Evolutionary conservation across 2,329 filamentous ascomycete species (phyloP).

Genomic region (Alternaria angustiovoidea): DNA sequence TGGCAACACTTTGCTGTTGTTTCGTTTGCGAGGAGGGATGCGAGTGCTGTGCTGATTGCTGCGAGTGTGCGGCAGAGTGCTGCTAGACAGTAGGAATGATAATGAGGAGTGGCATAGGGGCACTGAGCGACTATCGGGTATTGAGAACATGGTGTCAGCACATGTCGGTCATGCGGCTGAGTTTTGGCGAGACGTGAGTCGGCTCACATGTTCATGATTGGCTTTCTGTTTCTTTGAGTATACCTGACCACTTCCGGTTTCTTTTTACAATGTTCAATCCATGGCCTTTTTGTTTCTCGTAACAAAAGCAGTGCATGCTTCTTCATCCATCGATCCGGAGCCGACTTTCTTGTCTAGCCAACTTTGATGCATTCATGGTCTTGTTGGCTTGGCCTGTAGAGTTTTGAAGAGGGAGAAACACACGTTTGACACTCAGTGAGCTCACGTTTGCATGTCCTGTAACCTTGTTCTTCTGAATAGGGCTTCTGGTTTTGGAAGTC

Average conservation of each 20-base stretch:
- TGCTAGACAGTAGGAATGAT: background rate
- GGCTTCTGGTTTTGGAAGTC: too few relatives aligned
- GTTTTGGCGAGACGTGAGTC: background rate
- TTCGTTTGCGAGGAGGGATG: constrained; percentile 71
- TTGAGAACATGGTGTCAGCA: background rate
- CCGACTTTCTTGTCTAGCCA: background rate
- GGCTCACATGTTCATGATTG: background rate
- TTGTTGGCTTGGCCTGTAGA: too few relatives aligned
- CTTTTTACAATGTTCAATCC: background rate
- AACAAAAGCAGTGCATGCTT: background rate
- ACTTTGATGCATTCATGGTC: background rate
- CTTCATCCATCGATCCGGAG: background rate
- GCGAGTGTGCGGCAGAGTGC: constrained; percentile 53
- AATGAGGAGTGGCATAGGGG: background rate
- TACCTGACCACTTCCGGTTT: background rate
- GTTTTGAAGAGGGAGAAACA: too few relatives aligned
- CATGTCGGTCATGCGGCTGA: background rate
- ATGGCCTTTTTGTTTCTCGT: background rate
- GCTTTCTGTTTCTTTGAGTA: background rate
- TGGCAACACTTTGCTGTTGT: constrained; percentile 64
- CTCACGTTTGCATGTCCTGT: too few relatives aligned
- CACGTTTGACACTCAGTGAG: too few relatives aligned
- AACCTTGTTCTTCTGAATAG: too few relatives aligned
- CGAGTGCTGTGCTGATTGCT: constrained; percentile 70
- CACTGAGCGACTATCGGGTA: background rate